A percentile compares a stretch with the other conserved stretches of the same genome.
Conservation (phyloP, 2,329 filamentous ascomycete species). For the Knufia petricola region DNA sequence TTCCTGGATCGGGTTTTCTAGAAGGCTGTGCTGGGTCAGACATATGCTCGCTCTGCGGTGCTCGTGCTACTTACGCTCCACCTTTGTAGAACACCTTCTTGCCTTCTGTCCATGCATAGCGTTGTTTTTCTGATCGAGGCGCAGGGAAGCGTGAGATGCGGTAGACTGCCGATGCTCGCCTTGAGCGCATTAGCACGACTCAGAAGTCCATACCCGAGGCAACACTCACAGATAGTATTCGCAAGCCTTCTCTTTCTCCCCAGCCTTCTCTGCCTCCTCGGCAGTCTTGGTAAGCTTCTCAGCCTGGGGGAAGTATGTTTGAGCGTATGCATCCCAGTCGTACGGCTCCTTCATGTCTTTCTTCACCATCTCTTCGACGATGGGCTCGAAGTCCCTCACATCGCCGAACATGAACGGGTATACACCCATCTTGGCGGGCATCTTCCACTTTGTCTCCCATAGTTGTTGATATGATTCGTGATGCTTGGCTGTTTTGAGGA, state of each 20-base stretch:
- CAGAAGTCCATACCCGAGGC: not conserved
- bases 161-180: conserved; percentile 64
- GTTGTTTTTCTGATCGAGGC: conserved; percentile 21
- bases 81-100: conserved; percentile 24
- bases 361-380: conserved; percentile 55
- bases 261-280: conserved; percentile 40
- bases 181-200: conserved; percentile 38
- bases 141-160: conserved; percentile 61
- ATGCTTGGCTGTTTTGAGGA: conserved; percentile 44
- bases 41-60: not conserved
- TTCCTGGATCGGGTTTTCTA: conserved; percentile 48
- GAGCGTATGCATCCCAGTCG: conserved; percentile 52
- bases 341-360: conserved; percentile 57
- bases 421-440: conserved; percentile 52
- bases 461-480: conserved; percentile 51
- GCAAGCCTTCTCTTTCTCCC: conserved; percentile 45
- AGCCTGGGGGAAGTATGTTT: conserved; percentile 52
- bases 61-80: conserved; percentile 16
- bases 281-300: conserved; percentile 47
- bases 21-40: conserved; percentile 13
- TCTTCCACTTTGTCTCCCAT: conserved; percentile 71
- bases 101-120: conserved; percentile 21
- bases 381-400: conserved; percentile 58
- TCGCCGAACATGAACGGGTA: conserved; percentile 69
- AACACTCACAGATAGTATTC: conserved; percentile 28